These are phyloP conservation scores for Helicostylum pulchrum DNA, from an alignment of 192 early-diverging fungal species.

Conservation along the genomic window DNA sequence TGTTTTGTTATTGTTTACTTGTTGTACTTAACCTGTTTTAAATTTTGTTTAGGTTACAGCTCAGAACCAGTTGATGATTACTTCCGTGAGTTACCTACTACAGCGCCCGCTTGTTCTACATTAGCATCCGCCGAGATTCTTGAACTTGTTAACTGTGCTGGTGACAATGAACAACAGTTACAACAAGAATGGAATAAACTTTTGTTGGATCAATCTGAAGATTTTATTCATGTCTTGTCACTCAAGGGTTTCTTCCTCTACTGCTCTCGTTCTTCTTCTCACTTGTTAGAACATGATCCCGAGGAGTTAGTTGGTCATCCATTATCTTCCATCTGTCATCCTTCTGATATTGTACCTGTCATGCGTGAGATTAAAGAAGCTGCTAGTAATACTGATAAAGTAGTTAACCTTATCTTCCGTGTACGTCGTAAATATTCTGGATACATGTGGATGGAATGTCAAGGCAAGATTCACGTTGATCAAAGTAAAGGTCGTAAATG, in stretches of 20 bases:
- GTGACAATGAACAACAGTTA: slow-evolving; percentile 25
- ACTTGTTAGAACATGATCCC: slow-evolving; percentile 50
- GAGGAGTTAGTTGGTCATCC: slow-evolving; percentile 54
- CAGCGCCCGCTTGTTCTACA: slow-evolving; percentile 18
- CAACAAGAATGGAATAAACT: slow-evolving; percentile 39
- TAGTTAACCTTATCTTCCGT: slow-evolving; percentile 58
- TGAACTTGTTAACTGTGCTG: slow-evolving; percentile 33
- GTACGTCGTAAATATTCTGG: slow-evolving; percentile 51
- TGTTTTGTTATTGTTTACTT: no score
- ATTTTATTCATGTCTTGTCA: slow-evolving; percentile 64
- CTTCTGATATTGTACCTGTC: slow-evolving; percentile 60
- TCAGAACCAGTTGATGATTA: slow-evolving; percentile 38
- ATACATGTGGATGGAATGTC: slow-evolving; percentile 64
- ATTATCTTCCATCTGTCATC: slow-evolving; percentile 60
- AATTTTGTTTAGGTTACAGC: neutral
- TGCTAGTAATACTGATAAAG: slow-evolving; percentile 27
- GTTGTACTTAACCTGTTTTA: no score
- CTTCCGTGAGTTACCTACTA: slow-evolving; percentile 33
- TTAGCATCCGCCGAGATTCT: slow-evolving; percentile 34
- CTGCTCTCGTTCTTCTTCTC: slow-evolving; percentile 42
- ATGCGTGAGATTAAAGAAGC: slow-evolving; percentile 60
- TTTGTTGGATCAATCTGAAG: slow-evolving; percentile 50
- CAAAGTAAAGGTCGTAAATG: slow-evolving; percentile 65
- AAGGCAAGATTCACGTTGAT: slow-evolving; percentile 59
- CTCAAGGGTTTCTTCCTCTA: slow-evolving; percentile 70